Base-by-base conservation (phyloP, 139 green algal genomes). In the Tetradesmus obliquus region DNA sequence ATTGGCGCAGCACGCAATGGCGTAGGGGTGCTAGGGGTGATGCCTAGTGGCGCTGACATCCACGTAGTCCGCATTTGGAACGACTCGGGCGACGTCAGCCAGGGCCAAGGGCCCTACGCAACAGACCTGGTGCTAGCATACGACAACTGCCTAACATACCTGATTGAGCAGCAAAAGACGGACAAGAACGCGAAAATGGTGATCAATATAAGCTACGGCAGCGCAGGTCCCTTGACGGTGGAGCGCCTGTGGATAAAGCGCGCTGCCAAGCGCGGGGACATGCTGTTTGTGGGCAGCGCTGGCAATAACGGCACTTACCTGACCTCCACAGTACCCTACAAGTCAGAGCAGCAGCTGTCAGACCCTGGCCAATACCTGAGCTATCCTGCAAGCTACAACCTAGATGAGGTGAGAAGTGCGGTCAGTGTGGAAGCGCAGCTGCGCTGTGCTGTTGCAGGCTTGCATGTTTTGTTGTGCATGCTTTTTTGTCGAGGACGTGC, bases 101-200 rank as follows among this genome's bases (percentile, higher is more conserved):
- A 92, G 54, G 89, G 89, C 5, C 89, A 92, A 55, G 89, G 89
- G 1, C 89, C 55, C 20, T 92, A 85, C 22, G 89, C 89, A 13
- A 85, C 89, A 57, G 89, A 92, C 89, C 82, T 92, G 2, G n/a
- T 92, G 5, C 54, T 83, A 2, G 89, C 89, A 24, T 92, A 92
- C 55, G 53, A 55, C 51, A 57, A 82, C 82, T 92, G 89, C 89
- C 24, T 83, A 22, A 19, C 13, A 7, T n/a, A 88, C 51, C 82
- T 92, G 3, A 84, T 80, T 12, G 32, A 76, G 89, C 80, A 88
- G 89, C 62, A 92, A 54, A 45, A 83, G 6, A 17, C 22, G 24
- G 54, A 55, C 66, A 83, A 74, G 82, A 83, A 57, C 9, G 13
- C 45, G 8, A 88, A 82, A 5, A 92, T 92, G 89, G 89, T 92